Evolutionary conservation across 73 alveolate species (phyloP), one percentile per base, ranked within the genome.

Genomic region (Stentor roeselii): DNA sequence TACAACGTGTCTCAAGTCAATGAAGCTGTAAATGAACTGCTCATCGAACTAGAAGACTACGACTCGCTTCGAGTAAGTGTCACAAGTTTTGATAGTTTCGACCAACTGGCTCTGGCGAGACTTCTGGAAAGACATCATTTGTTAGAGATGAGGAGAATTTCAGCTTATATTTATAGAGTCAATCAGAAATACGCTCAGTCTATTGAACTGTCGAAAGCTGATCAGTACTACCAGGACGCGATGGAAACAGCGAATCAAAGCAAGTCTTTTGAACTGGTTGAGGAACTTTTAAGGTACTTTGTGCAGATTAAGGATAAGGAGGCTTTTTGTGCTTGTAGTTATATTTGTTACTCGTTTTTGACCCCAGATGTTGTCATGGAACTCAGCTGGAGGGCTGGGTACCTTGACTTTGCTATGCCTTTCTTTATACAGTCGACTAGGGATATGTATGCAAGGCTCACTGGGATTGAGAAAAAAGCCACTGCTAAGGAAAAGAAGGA

Each of bases 321-420:
- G 89, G 91, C 95, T 78, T 96, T 97, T 60, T 98, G 97, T 58
- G 98, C 98, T 2, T 91, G 97, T 89, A 93, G 93, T 35, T 97
- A 96, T 94, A 96, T 99, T 85, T 97, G 99, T 90, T 97, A 97
- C 90, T 99, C 96, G 83, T 94, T 96, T 27, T 90, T 97, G 42
- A 95, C 93, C 90, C 99, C 99, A 39, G 99, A 97, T 83, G 95
- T 95, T 59, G 99, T 98, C 39, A 92, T 96, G 96, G 99, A 97
- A 90, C 87, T 95, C 30, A 98, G 98, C 27, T 96, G 99, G 99
- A 97, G 99, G 92, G 88, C 92, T 83, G 98, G 97, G 39, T 93
- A 95, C 82, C 86, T 91, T 78, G 99, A 97, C 82, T 93, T 93
- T 91, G 97, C 94, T 82, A 97, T 97, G 99, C 99, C 99, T 30